Base-by-base conservation (phyloP, 2,329 filamentous ascomycete species). In the Fusarium xyrophilum region DNA sequence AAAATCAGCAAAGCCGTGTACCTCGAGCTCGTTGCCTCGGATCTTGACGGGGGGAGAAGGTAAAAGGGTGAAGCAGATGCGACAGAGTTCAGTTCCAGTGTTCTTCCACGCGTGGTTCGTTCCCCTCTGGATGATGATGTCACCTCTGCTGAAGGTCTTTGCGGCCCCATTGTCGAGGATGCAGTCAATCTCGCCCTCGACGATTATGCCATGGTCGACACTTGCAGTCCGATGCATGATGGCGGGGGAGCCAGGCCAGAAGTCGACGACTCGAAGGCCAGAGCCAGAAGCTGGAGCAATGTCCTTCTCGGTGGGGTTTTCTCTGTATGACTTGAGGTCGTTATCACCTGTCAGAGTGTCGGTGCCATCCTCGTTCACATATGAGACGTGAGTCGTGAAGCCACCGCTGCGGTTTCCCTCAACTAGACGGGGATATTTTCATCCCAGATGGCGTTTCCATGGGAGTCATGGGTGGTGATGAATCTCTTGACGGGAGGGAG, bases 61-160 rank as follows among this genome's bases (percentile, higher is more conserved):
- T 27, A 73, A 39, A 32, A 72, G 64, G n/a, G 61, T 67, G 61
- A 72, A 72, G 59, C 60, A 71, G 52, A 73, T 47, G 15, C 71
- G 67, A 28, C 70, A 71, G 5, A 64, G 38, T 23, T 68, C 68
- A 4, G 52, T 60, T 32, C 68, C 52, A 5, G 46, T 62, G 23
- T 73, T 73, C 63, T 67, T 73, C 69, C 69, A 73, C 4, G 65
- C 68, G 32, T 73, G 71, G 27, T 66, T 73, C 19, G 71, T 72
- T 17, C 71, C 71, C 15, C 66, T 64, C 68, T 74, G 71, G n/a
- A 73, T 47, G 44, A 72, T 50, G 21, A 72, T 68, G 17, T 72
- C 69, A 4, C 71, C 72, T 21, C 69, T 60, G 17, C 30, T 43
- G 33, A 72, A 64, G 7, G 62, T 72, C 46, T 28, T 62, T 9